Base-by-base conservation (phyloP, 441 rosid genomes). In the Gossypium schwendimanii region DNA sequence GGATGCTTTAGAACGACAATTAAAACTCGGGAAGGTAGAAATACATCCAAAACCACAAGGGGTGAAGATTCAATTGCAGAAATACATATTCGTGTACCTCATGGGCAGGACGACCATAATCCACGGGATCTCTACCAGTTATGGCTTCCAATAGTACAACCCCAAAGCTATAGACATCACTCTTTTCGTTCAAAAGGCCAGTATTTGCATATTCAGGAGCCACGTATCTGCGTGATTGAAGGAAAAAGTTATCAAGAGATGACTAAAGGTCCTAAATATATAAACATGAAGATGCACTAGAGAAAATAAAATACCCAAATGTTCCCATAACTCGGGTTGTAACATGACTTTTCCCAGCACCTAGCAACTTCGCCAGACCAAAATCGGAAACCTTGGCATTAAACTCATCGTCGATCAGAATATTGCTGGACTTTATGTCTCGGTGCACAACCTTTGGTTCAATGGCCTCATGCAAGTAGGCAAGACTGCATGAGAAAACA, bases 261-360 rank as follows among this genome's bases (percentile, higher is more conserved):
- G 7, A 54, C 17, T 11, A 10, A 31, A 21, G 59, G n/a, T 18
- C 23, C 6, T 61, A 20, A 47, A 7, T 36, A 63, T 2, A 3
- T 0, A 41, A 39, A n/a, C n/a, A 24, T 18, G 17, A 24, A 57
- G 62, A 24, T 31, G 14, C 6, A 23, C n/a, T 23, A 57, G 33
- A 23, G 36, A 57, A 11, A 23, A 23, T 24, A 57, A 33, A 82
- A 79, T 66, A 88, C 98, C 99, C 99, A 59, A 93, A 95, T 70
- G 99, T 95, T 82, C 99, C 99, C 99, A 95, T 93, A 52, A 92
- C 98, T 75, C 98, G 81, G 73, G 99, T 95, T 4, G 97, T 91
- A 66, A 95, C 97, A 83, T 95, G 96, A 78, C 92, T 95, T 85
- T 87, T 93, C 72, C 98, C 99, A 61, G 92, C 91, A 75, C 98